These are phyloP conservation scores for Colletotrichum gloeosporioides DNA, from an alignment of 2,329 filamentous ascomycete genomes.

Conservation along the genomic window DNA sequence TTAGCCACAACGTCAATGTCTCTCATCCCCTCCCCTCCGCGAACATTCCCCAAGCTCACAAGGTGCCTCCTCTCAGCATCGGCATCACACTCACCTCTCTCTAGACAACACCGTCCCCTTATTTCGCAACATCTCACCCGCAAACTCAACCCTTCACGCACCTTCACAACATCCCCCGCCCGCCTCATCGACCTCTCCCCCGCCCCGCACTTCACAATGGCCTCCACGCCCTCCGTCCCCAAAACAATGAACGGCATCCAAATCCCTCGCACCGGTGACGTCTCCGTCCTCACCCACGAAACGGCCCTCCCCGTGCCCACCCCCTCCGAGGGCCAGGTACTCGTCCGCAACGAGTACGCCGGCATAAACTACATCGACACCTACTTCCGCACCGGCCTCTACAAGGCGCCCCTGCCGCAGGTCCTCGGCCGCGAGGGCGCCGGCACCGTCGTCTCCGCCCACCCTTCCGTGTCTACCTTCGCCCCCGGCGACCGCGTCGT, in stretches of 20 bases:
- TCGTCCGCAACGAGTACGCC: constrained; percentile 80
- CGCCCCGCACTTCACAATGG: constrained; percentile 14
- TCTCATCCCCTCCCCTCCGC: background rate
- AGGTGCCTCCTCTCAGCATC: background rate
- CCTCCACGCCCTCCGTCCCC: background rate
- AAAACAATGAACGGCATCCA: constrained; percentile 74
- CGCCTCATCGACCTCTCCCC: background rate
- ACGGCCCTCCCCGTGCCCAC: constrained; percentile 75
- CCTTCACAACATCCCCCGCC: background rate
- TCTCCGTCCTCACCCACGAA: constrained; percentile 74
- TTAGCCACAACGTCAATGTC: background rate
- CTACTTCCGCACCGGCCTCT: constrained; percentile 88
- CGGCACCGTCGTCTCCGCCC: constrained; percentile 71
- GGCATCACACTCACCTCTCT: background rate
- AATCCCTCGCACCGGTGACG: constrained; percentile 74
- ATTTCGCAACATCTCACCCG: background rate
- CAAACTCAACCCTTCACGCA: background rate
- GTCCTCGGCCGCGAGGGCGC: constrained; percentile 81
- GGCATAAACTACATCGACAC: constrained; percentile 92
- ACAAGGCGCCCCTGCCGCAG: constrained; percentile 74
- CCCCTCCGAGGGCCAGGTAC: constrained; percentile 71
- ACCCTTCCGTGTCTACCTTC: constrained; percentile 63
- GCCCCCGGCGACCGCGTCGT: constrained; percentile 73
- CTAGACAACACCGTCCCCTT: background rate
- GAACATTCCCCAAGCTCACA: background rate